These are phyloP conservation scores for Tympanopsis confertula DNA, from an alignment of 2,329 filamentous ascomycete genomes.

Conservation along the genomic window DNA sequence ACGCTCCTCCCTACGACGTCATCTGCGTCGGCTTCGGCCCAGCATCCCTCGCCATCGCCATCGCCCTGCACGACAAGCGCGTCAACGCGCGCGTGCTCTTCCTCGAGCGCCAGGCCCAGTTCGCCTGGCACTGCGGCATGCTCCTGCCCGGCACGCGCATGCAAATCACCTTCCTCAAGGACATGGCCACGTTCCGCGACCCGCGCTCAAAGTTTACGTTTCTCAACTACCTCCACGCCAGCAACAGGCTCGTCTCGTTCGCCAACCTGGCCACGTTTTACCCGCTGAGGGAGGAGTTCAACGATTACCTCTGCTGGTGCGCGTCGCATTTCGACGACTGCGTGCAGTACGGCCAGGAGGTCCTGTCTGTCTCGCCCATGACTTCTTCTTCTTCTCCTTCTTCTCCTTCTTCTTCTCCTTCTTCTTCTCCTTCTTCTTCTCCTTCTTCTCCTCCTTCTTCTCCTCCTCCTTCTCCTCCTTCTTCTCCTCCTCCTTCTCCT, in stretches of 20 bases:
- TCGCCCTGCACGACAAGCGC: conserved; percentile 47
- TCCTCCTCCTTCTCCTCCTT: no score
- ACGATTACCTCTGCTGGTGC: conserved; percentile 60
- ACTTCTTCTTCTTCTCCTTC: no score
- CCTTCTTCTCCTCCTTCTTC: no score
- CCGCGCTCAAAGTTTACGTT: conserved; percentile 58
- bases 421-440: no score
- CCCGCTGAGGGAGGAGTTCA: conserved; percentile 52
- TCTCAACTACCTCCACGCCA: conserved; percentile 55
- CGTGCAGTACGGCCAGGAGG: conserved; percentile 49
- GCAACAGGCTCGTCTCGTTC: conserved; percentile 48
- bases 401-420: no score
- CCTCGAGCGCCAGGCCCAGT: conserved; percentile 47
- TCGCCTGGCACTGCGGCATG: conserved; percentile 61
- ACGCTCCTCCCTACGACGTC: no score
- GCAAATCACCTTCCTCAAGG: conserved; percentile 63
- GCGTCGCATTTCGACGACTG: conserved; percentile 46
- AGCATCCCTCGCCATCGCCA: conserved; percentile 55
- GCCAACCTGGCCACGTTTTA: no score
- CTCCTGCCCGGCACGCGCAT: conserved; percentile 54
- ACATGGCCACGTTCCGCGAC: conserved; percentile 53
- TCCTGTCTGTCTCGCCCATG: conserved; percentile 42
- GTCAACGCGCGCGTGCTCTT: conserved; percentile 43
- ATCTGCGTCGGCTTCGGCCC: conserved; percentile 58
- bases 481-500: no score